Conservation (phyloP, 1,284 basidiomycete genomes). For the Leccinum huronense region DNA sequence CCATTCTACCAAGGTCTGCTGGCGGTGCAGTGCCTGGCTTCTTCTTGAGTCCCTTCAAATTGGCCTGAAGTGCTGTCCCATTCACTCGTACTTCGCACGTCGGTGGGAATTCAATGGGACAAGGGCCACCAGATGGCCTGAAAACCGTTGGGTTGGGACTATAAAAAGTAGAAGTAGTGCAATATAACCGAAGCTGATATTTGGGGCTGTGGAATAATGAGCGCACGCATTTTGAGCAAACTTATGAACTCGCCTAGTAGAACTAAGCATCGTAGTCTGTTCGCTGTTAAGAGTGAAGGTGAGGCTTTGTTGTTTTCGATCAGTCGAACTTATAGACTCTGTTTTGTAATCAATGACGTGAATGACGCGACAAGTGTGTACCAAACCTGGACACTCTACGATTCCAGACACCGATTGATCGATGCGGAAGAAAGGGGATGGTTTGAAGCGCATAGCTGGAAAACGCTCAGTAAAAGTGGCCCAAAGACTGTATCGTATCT, state of each 20-base stretch:
- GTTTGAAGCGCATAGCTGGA: constrained; percentile 71
- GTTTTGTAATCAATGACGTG: constrained; percentile 22
- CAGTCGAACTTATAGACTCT: constrained; percentile 76
- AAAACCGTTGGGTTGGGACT: constrained; percentile 49
- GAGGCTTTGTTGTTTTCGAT: constrained; percentile 64
- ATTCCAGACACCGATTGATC: constrained; percentile 64
- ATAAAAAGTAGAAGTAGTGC: constrained; percentile 88
- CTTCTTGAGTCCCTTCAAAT: constrained; percentile 91
- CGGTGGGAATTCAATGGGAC: constrained; percentile 87
- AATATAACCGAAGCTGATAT: constrained; percentile 86
- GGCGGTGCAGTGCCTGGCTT: constrained; percentile 96
- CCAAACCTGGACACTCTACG: constrained; percentile 71
- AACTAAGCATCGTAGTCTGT: constrained; percentile 59
- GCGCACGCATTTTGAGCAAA: constrained; percentile 9
- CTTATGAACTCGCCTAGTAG: constrained; percentile 42
- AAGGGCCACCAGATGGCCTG: constrained; percentile 49
- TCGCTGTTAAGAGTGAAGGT: constrained; percentile 64
- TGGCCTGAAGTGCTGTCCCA: constrained; percentile 64
- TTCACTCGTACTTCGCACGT: constrained; percentile 92
- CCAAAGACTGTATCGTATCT: constrained; percentile 5
- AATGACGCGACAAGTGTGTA: constrained; percentile 4
- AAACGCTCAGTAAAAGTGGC: constrained; percentile 12
- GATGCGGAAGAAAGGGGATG: constrained; percentile 74
- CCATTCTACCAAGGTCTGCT: constrained; percentile 71
- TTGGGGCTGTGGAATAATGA: constrained; percentile 47